Conservation (phyloP, 768 basidiomycete species). For the Paxillus rubicundulus region DNA sequence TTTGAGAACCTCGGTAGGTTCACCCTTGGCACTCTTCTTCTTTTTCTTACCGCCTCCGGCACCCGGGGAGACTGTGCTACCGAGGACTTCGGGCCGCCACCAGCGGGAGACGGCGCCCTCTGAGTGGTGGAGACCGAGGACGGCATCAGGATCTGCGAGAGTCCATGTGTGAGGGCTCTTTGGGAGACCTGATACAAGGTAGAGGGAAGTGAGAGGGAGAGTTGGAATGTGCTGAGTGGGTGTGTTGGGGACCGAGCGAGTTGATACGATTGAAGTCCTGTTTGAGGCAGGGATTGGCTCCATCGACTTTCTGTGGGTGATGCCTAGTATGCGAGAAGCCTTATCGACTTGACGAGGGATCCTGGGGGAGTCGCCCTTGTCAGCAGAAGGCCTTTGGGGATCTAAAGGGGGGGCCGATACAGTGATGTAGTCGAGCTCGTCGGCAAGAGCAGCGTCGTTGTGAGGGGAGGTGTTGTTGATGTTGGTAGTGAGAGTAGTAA, state of each 20-base stretch:
- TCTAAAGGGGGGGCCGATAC: slow-evolving; percentile 30
- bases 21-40: slow-evolving; percentile 57
- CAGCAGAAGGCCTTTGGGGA: slow-evolving; percentile 12
- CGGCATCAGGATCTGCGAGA: slow-evolving; percentile 79
- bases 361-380: slow-evolving; percentile 35
- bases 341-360: slow-evolving; percentile 55
- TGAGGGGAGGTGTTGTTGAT: slow-evolving; percentile 40
- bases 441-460: slow-evolving; percentile 45
- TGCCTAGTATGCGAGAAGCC: slow-evolving; percentile 74
- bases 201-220: slow-evolving; percentile 76
- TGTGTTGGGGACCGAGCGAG: slow-evolving; percentile 43
- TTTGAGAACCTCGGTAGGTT: slow-evolving; percentile 56
- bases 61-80: slow-evolving; percentile 82
- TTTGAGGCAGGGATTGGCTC: slow-evolving; percentile 79
- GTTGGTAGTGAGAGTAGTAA: slow-evolving; percentile 49
- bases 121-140: slow-evolving; percentile 75
- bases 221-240: slow-evolving; percentile 65
- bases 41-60: slow-evolving; percentile 79
- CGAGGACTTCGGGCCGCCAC: slow-evolving; percentile 91
- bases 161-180: slow-evolving; percentile 92
- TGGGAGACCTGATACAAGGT: slow-evolving; percentile 85
- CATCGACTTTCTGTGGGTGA: slow-evolving; percentile 74
- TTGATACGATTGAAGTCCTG: slow-evolving; percentile 76
- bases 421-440: slow-evolving; percentile 76
- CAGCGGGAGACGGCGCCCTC: slow-evolving; percentile 85